Conservation (phyloP, 2,329 filamentous ascomycete species). For the Coccinonectria pachysandricola region DNA sequence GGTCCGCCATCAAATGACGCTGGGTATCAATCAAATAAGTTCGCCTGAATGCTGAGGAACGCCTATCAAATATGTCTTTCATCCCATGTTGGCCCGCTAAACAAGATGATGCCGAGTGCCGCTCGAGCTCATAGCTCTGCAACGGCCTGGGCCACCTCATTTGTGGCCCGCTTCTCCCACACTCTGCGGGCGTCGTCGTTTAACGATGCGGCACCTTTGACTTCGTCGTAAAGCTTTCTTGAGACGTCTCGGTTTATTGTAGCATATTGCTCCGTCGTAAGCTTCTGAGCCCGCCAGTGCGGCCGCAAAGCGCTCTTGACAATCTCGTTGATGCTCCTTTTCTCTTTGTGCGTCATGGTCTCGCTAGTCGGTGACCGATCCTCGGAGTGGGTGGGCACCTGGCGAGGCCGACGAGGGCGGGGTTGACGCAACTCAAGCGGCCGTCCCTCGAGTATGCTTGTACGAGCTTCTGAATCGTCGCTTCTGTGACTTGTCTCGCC, state of each 20-base stretch:
- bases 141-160: conserved; percentile 71
- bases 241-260: conserved; percentile 86
- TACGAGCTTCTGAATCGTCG: conserved; percentile 13
- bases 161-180: conserved; percentile 66
- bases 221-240: conserved; percentile 71
- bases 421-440: conserved; percentile 42
- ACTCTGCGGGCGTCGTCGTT: conserved; percentile 55
- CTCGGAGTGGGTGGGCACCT: conserved; percentile 36
- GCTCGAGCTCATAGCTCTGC: conserved; percentile 41
- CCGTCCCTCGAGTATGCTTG: conserved; percentile 17
- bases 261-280: conserved; percentile 85
- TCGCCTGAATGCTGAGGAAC: conserved; percentile 18
- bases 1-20: conserved; percentile 18
- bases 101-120: no score
- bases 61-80: conserved; percentile 17
- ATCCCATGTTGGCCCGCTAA: no score
- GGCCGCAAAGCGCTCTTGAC: conserved; percentile 76
- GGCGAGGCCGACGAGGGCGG: conserved; percentile 37
- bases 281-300: conserved; percentile 66
- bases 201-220: conserved; percentile 44
- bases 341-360: conserved; percentile 66
- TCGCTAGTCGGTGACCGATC: conserved; percentile 60
- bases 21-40: conserved; percentile 25
- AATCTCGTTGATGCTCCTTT: conserved; percentile 80
- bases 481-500: conserved; percentile 8